Conservation (phyloP, 2,329 filamentous ascomycete genomes). For the Colletotrichum musae region DNA sequence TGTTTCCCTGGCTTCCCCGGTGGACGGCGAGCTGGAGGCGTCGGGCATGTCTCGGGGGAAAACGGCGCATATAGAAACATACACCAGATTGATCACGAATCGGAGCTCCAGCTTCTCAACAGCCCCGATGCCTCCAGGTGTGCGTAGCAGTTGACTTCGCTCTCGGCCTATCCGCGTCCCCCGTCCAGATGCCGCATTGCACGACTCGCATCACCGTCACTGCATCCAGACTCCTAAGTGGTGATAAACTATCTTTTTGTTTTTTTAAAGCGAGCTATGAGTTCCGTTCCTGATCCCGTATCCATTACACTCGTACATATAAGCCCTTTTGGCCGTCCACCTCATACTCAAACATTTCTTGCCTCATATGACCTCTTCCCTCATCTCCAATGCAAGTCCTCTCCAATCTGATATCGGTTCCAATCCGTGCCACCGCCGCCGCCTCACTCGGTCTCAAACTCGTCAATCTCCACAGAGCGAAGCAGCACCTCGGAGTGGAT, state of each 20-base stretch:
- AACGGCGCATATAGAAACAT: not conserved
- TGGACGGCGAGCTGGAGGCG: not conserved
- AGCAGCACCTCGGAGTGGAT: conserved; percentile 11
- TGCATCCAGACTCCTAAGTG: too few relatives aligned
- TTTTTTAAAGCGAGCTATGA: too few relatives aligned
- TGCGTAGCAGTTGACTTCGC: too few relatives aligned
- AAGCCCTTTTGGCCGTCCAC: too few relatives aligned
- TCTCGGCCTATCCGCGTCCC: not conserved
- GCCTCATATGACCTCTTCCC: too few relatives aligned
- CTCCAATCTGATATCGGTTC: too few relatives aligned
- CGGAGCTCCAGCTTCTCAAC: not conserved
- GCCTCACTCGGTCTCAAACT: conserved; percentile 19
- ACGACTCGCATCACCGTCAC: not conserved
- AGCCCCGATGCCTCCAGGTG: not conserved
- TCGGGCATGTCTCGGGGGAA: not conserved
- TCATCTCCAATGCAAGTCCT: too few relatives aligned
- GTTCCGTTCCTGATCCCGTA: too few relatives aligned
- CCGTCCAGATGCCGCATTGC: not conserved
- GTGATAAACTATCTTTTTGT: too few relatives aligned
- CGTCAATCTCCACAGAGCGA: conserved; percentile 28
- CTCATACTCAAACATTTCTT: too few relatives aligned
- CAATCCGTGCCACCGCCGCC: not conserved
- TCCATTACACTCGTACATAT: too few relatives aligned
- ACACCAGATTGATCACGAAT: conserved; percentile 3
- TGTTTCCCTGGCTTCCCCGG: not conserved